Base-by-base conservation (phyloP, 2,329 filamentous ascomycete species). In the Zasmidium angulare region DNA sequence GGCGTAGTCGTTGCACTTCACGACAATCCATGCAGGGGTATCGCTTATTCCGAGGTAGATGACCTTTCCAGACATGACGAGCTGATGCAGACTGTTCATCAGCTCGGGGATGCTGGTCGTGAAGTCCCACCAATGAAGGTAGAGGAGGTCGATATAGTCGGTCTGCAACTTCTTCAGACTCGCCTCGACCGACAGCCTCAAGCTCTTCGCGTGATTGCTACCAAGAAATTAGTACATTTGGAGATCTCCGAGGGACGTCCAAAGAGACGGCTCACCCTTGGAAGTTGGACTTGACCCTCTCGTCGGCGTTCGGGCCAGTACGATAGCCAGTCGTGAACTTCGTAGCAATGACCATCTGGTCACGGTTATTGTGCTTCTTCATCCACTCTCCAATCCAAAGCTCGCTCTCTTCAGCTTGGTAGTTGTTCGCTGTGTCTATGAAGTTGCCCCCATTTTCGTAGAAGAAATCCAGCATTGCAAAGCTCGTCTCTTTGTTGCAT, bases 21-120 rank as follows among this genome's bases (percentile, higher is more conserved):
- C 59, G 1, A 62, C 62, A 1, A 70, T 74, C 87, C 87, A 90
- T 9, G 88, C 88, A 0, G 88, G 88, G 0, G 85, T 86, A 66
- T 90, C 87, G 46, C 81, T 86, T 71, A 89, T 79, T 1, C 88
- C 88, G 0, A 90, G 77, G 64, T 89, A 89, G 17, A 87, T 75
- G 0, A 90, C 86, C 66, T 89, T 89, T 19, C 87, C 86, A 4
- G 78, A 69, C 0, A 71, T 59, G 0, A 89, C 85, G 11, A 89
- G 76, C 20, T 80, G 75, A 69, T 89, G 87, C 47, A 90, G 78
- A 0, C 81, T 81, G 59, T 89, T 85, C 88, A 90, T 90, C 49
- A 90, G 54, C 68, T 90, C 87, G 0, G 82, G 78, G 50, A 89
- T 84, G 22, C 50, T 82, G 22, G 84, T 85, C n/a, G 81, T 84